These are phyloP conservation scores for Neurospora sublineolata DNA, from an alignment of 495 filamentous ascomycete genomes.

Conservation along the genomic window DNA sequence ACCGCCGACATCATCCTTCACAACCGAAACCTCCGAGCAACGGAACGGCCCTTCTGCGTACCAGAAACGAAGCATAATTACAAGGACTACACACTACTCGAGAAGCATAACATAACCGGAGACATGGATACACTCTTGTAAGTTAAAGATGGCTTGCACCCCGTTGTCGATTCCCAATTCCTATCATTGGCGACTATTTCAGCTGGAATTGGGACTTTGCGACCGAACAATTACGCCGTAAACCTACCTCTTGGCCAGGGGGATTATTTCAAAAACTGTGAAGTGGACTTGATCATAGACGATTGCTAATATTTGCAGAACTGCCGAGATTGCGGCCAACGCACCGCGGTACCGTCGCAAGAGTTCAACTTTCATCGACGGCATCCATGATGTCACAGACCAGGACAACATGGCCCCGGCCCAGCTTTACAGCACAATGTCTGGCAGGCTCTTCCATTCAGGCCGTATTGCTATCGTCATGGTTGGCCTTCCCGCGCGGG, in stretches of 20 bases:
- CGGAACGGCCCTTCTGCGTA: background rate
- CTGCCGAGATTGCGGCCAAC: conserved; percentile 77
- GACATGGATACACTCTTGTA: conserved; percentile 75
- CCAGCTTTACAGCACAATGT: conserved; percentile 96
- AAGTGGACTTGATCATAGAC: background rate
- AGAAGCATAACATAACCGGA: background rate
- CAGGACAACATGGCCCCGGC: conserved; percentile 75
- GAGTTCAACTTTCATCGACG: conserved; percentile 93
- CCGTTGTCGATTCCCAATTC: background rate
- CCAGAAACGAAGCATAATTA: background rate
- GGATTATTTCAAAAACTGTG: conserved; percentile 1
- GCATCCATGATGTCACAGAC: conserved; percentile 86
- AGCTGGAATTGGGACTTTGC: background rate
- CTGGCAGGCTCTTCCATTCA: conserved; percentile 91
- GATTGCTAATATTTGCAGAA: conserved; percentile 36
- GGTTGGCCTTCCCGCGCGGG: conserved; percentile 88
- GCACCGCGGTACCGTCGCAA: conserved; percentile 72
- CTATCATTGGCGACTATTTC: background rate
- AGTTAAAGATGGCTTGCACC: conserved; percentile 21
- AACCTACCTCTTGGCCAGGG: background rate
- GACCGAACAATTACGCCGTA: background rate
- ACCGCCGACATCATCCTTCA: background rate
- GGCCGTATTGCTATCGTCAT: conserved; percentile 95
- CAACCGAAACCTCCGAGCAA: background rate
- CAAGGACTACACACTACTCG: background rate